Percentiles rank a stretch among this genome's conserved stretches.
phyloP scores from a whole-genome alignment of 352 stramenopile genomes.

The Pythium aquatile region DNA sequence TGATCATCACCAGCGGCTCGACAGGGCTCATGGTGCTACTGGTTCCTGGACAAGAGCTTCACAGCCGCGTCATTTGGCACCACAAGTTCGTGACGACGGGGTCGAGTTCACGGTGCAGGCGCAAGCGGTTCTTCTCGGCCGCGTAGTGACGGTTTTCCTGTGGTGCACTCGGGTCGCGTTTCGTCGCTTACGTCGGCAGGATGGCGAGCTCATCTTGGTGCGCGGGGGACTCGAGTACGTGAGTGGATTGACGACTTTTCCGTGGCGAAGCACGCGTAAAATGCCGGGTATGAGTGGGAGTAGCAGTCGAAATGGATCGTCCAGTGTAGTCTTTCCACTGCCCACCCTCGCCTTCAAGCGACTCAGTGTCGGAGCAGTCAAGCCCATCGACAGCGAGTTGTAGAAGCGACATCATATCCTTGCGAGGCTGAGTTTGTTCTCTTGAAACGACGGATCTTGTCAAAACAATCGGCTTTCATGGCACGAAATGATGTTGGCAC shows the following conservation, averaged over 20 bases:
- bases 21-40: not conserved
- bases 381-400: not conserved
- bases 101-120: constrained; percentile 2
- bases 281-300: not conserved
- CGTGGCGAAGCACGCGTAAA: not conserved
- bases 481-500: too few species aligned
- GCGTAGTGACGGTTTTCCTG: not conserved
- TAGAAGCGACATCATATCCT: too few species aligned
- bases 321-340: not conserved
- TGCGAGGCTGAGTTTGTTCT: too few species aligned
- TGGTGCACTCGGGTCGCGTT: not conserved
- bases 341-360: not conserved
- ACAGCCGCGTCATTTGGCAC: constrained; percentile 7
- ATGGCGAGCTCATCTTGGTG: not conserved
- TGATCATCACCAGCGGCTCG: not conserved
- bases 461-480: too few species aligned
- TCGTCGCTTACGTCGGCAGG: not conserved
- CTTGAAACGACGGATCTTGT: too few species aligned
- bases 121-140: not conserved
- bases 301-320: not conserved
- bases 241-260: not conserved
- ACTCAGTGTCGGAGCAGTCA: not conserved
- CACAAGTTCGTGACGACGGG: not conserved
- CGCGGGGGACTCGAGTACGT: not conserved
- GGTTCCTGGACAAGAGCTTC: not conserved